Percentiles rank a stretch among this genome's conserved stretches.
Evolutionary conservation across 306 rosid species (phyloP).

Genomic region (Lathyrus tuberosus): DNA sequence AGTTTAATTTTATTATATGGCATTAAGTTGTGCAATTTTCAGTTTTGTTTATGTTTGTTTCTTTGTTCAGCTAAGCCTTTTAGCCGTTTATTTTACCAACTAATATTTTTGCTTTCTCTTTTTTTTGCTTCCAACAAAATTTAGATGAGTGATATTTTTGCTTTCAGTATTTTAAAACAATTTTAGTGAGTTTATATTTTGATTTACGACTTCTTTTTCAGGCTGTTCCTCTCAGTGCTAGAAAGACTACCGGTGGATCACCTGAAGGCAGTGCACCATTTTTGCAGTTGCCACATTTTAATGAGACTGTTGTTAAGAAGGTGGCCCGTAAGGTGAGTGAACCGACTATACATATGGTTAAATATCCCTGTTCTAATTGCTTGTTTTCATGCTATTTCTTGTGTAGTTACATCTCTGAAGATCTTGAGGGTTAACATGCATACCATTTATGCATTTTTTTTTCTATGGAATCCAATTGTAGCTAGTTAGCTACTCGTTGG

Average conservation of each 20-base stretch:
- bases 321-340: constrained; percentile 84
- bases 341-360: constrained; percentile 25
- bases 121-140: no score
- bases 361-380: constrained; percentile 16
- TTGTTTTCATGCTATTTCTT: constrained; percentile 9
- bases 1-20: constrained; percentile 20
- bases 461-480: constrained; percentile 17
- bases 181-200: constrained; percentile 26
- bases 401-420: constrained; percentile 19
- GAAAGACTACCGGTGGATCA: constrained; percentile 86
- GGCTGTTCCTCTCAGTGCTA: constrained; percentile 97
- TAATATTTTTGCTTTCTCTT: constrained; percentile 6
- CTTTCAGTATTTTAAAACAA: constrained; percentile 12
- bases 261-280: constrained; percentile 96
- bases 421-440: constrained; percentile 22
- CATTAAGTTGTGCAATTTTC: constrained; percentile 19
- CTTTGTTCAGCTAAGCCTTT: constrained; percentile 5
- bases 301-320: constrained; percentile 81
- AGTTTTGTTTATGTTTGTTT: constrained; percentile 7
- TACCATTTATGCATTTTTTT: constrained; percentile 16
- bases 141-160: no score
- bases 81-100: constrained; percentile 13
- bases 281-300: constrained; percentile 94
- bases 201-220: constrained; percentile 42
- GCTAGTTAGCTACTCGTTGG: constrained; percentile 12